These are phyloP conservation scores for Diplotaxis tenuifolia DNA, from an alignment of 345 rosid genomes.

Conservation along the genomic window DNA sequence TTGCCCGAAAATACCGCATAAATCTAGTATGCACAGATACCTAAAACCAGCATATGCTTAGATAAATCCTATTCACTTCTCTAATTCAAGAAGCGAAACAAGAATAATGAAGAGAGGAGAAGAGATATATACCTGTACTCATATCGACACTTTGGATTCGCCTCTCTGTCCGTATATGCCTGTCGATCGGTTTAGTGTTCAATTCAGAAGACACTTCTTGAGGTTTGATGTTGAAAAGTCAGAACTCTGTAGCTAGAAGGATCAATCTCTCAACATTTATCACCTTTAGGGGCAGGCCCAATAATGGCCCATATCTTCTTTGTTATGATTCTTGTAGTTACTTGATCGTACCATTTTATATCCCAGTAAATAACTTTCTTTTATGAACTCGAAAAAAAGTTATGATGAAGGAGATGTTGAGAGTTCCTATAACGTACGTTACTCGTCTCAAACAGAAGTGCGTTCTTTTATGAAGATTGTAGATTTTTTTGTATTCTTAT, in stretches of 20 bases:
- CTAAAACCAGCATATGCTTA: neutral
- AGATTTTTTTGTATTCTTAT: neutral
- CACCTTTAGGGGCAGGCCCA: neutral
- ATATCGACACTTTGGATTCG: conserved; percentile 6
- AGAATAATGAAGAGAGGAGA: neutral
- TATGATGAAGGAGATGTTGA: too few relatives aligned
- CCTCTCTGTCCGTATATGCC: neutral
- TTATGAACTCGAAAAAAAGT: neutral
- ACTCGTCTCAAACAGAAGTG: too few relatives aligned
- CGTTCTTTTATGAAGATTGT: neutral
- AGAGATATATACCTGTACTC: conserved; percentile 31
- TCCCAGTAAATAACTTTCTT: neutral
- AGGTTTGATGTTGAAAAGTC: neutral
- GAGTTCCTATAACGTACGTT: too few relatives aligned
- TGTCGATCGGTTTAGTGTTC: neutral
- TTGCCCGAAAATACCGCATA: neutral
- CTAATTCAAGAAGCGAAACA: neutral
- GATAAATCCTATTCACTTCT: neutral
- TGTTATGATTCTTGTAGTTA: neutral
- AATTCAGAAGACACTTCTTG: neutral
- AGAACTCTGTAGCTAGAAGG: neutral
- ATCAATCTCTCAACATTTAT: neutral
- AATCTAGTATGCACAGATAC: conserved; percentile 1
- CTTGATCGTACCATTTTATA: neutral
- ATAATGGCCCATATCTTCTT: neutral